phyloP scores from a whole-genome alignment of 2,329 filamentous ascomycete genomes.

The Fusarium pilosicola region DNA sequence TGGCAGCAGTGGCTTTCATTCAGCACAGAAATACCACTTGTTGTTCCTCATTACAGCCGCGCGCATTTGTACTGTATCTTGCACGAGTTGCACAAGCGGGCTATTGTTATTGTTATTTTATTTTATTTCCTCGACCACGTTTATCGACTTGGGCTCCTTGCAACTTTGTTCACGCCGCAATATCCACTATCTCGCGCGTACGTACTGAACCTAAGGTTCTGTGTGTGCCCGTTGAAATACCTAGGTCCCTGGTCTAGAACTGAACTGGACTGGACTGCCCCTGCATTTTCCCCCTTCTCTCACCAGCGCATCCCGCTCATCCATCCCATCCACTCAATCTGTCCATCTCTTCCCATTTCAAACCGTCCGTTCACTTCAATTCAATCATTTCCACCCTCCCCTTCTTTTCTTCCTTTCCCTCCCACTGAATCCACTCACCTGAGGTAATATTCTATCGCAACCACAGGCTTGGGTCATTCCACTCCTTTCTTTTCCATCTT shows the following conservation, averaged over 20 bases:
- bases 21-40: conserved; percentile 20
- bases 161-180: conserved; percentile 6
- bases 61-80: conserved; percentile 25
- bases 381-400: conserved; percentile 32
- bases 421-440: conserved; percentile 30
- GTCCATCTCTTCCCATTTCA: conserved; percentile 33
- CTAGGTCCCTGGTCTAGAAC: conserved; percentile 21
- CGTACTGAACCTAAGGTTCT: neutral
- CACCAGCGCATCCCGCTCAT: conserved; percentile 31
- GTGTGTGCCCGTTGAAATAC: neutral
- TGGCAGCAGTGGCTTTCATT: conserved; percentile 13
- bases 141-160: neutral
- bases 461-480: conserved; percentile 36
- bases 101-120: conserved; percentile 4
- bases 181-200: conserved; percentile 12
- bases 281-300: conserved; percentile 26
- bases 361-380: conserved; percentile 33
- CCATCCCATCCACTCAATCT: conserved; percentile 28
- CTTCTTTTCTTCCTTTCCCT: conserved; percentile 30
- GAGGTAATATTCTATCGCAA: conserved; percentile 20
- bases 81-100: conserved; percentile 3
- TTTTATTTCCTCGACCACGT: neutral
- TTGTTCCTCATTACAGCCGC: conserved; percentile 22
- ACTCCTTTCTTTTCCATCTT: conserved; percentile 38
- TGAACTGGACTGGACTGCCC: conserved; percentile 14